Evolutionary conservation across 106 monocot species (phyloP).

Genomic region (Platanthera guangdongensis): DNA sequence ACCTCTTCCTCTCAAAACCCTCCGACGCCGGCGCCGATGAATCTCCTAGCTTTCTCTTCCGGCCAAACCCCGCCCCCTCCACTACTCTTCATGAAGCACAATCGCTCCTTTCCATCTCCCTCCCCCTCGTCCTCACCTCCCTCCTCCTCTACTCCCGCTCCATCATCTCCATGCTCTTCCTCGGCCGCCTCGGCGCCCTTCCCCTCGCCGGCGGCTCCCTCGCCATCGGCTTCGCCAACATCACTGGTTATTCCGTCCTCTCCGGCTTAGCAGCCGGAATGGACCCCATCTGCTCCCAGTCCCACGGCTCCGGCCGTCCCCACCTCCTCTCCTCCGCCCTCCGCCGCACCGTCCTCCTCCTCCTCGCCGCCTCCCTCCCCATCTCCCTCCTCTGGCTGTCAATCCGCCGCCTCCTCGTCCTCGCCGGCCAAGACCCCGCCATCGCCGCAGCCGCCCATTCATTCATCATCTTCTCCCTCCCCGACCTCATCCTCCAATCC

Average conservation of each 20-base stretch:
- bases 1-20: background rate
- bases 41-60: background rate
- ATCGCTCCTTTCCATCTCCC: slow-evolving; percentile 33
- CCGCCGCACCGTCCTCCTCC: slow-evolving; percentile 48
- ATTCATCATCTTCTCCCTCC: slow-evolving; percentile 55
- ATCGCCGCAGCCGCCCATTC: slow-evolving; percentile 41
- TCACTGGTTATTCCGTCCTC: slow-evolving; percentile 84
- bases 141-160: slow-evolving; percentile 69
- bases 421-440: slow-evolving; percentile 50
- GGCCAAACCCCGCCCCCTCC: slow-evolving; percentile 11
- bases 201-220: slow-evolving; percentile 72
- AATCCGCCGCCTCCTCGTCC: slow-evolving; percentile 42
- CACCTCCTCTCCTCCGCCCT: slow-evolving; percentile 50
- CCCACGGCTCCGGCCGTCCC: slow-evolving; percentile 51
- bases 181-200: slow-evolving; percentile 53
- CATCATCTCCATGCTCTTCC: slow-evolving; percentile 73
- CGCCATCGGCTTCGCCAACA: slow-evolving; percentile 80
- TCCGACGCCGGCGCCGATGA: background rate
- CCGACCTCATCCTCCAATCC: slow-evolving; percentile 65
- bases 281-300: slow-evolving; percentile 83
- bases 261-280: slow-evolving; percentile 81
- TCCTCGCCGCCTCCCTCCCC: slow-evolving; percentile 36
- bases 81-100: slow-evolving; percentile 34
- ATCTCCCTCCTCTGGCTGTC: slow-evolving; percentile 42
- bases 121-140: slow-evolving; percentile 59